Conservation (phyloP, 768 basidiomycete species). For the Suillus decipiens region DNA sequence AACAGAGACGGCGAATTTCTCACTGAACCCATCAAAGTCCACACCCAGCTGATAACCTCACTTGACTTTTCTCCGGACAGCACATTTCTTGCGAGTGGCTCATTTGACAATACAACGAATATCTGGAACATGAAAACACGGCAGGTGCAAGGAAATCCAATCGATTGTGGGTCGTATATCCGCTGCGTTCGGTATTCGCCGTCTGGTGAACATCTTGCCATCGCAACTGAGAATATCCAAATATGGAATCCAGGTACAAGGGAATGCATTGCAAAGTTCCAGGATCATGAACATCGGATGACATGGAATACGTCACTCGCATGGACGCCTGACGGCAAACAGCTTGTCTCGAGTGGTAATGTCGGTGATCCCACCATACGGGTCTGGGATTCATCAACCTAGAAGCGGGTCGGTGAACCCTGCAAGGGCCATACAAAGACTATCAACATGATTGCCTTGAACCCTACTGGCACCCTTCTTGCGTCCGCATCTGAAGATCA, state of each 20-base stretch:
- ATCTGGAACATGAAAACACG: neutral
- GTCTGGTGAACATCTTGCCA: neutral
- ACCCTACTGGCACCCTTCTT: no score
- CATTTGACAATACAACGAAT: no score
- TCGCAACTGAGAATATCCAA: neutral
- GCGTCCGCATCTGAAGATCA: no score
- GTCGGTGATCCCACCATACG: neutral
- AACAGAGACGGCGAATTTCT: neutral
- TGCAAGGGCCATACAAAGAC: neutral
- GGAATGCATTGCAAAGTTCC: neutral
- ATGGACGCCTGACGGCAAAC: neutral
- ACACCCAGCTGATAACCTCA: neutral
- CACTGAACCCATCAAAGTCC: neutral
- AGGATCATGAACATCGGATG: neutral
- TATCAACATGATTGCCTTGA: neutral
- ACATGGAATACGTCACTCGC: neutral
- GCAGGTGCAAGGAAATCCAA: neutral
- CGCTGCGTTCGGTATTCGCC: slow-evolving; percentile 1
- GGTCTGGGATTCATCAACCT: neutral
- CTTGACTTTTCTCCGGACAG: neutral
- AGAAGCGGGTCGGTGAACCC: neutral
- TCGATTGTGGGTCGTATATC: no score
- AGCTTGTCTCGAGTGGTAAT: neutral
- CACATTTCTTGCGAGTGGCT: neutral
- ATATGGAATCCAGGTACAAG: neutral